Base-by-base conservation (phyloP, 2,329 filamentous ascomycete species). In the Aciculosporium take region DNA sequence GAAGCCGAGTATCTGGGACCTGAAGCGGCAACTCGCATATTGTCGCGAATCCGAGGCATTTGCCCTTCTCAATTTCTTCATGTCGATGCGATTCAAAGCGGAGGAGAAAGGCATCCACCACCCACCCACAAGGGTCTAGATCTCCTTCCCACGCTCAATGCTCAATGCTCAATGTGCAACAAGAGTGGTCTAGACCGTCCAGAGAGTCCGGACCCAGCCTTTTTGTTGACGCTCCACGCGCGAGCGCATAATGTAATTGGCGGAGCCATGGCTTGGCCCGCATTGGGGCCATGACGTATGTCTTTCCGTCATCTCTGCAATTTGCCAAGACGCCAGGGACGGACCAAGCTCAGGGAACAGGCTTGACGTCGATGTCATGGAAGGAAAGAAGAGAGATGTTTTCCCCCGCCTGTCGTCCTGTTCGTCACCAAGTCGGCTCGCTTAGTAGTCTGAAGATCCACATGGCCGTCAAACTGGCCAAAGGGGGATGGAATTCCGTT, bases 281-380 rank as follows among this genome's bases (percentile, higher is more conserved):
- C 5, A 29, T 18, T 32, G 24, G 17, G 23, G 27, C 28, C 21
- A 43, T 43, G 42, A 43, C 42, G 42, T 43, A 43, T 27, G 36
- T 27, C 24, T 25, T 31, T n/a, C 31, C 37, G 31, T 43, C 41
- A 29, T 39, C 17, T 24, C 32, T 25, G 15, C n/a, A n/a, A n/a
- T 10, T 25, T 39, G 40, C 36, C 41, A 43, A 43, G 41, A 17
- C 35, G 35, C 41, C 41, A 38, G 41, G 41, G 30, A 28, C 41
- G 35, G 29, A 30, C 35, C 8, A 32, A 20, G 28, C 12, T 28
- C n/a, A n/a, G 17, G 39, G 31, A 18, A 13, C 31, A 24, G 31
- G 24, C 23, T 13, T 7, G 15, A 21, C 25, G 30, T 30, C 35
- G 36, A 35, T 17, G 24, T 25, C 30, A 32, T 17, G 9, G 17